These are phyloP conservation scores for Lactarius indigo DNA, from an alignment of 768 basidiomycete genomes.

Conservation along the genomic window DNA sequence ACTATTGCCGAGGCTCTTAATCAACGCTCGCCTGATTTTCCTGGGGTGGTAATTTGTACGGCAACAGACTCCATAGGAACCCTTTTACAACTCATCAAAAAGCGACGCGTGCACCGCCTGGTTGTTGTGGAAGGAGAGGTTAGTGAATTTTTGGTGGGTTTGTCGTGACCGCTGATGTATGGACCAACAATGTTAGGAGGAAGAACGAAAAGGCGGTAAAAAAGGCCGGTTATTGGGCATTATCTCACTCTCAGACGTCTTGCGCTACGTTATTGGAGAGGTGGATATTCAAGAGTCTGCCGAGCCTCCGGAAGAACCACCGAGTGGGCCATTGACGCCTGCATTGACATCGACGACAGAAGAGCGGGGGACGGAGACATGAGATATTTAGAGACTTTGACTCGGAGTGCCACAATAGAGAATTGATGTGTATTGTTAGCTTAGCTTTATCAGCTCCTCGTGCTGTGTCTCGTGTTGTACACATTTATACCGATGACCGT, in stretches of 20 bases:
- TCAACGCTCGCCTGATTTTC: conserved; percentile 91
- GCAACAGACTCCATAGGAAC: conserved; percentile 89
- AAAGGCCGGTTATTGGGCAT: conserved; percentile 82
- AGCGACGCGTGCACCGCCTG: conserved; percentile 88
- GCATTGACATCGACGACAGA: conserved; percentile 5
- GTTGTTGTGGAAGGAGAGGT: conserved; percentile 95
- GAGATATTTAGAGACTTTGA: conserved; percentile 3
- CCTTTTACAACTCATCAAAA: conserved; percentile 86
- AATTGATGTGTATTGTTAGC: conserved; percentile 17
- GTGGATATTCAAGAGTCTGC: conserved; percentile 18
- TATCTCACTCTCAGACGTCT: conserved; percentile 84
- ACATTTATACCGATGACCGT: conserved; percentile 34
- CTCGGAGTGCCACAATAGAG: conserved; percentile 8
- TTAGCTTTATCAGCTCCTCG: conserved; percentile 1
- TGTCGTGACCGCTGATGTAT: conserved; percentile 7
- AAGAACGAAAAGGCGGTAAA: conserved; percentile 74
- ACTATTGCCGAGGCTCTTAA: conserved; percentile 90
- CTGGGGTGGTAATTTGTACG: conserved; percentile 94
- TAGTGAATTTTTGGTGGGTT: conserved; percentile 27
- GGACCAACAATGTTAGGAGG: conserved; percentile 51
- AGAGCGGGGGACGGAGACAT: neutral
- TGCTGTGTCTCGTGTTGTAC: neutral
- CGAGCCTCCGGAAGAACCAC: conserved; percentile 23
- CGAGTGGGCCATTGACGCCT: conserved; percentile 8
- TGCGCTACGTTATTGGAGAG: conserved; percentile 72